These are phyloP conservation scores for Lactifluus subvellereus DNA, from an alignment of 768 basidiomycete genomes.

Conservation along the genomic window DNA sequence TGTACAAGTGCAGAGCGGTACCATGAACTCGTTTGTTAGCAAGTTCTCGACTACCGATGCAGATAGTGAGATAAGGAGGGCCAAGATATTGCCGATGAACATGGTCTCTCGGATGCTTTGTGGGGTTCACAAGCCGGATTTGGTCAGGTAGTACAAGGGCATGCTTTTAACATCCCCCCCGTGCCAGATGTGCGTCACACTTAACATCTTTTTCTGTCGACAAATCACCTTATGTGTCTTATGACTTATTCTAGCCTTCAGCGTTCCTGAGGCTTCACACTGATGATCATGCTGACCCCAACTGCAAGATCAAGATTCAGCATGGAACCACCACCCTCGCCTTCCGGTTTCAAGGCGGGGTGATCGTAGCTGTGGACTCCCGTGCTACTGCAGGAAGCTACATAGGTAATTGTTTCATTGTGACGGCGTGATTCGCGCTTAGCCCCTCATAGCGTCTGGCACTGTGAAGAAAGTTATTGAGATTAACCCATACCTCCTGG, in stretches of 20 bases:
- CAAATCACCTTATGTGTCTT: background rate
- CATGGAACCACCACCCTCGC: slow-evolving; percentile 98
- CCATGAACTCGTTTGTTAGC: slow-evolving; percentile 68
- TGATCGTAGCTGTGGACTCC: slow-evolving; percentile 99
- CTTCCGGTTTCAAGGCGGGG: slow-evolving; percentile 93
- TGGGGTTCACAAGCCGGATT: slow-evolving; percentile 87
- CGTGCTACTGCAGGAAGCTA: slow-evolving; percentile 96
- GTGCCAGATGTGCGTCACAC: slow-evolving; percentile 62
- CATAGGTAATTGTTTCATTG: slow-evolving; percentile 55
- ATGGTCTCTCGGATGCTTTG: slow-evolving; percentile 56
- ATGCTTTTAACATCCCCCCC: slow-evolving; percentile 64
- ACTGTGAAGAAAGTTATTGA: slow-evolving; percentile 99
- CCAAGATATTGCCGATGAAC: slow-evolving; percentile 52
- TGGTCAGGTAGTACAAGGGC: slow-evolving; percentile 67
- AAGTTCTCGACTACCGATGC: slow-evolving; percentile 58
- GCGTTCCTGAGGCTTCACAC: slow-evolving; percentile 91
- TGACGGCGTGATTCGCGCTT: background rate
- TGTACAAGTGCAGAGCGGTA: slow-evolving; percentile 18
- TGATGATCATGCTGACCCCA: slow-evolving; percentile 90
- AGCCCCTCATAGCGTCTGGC: slow-evolving; percentile 62
- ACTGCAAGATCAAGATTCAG: slow-evolving; percentile 94
- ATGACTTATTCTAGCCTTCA: slow-evolving; percentile 58
- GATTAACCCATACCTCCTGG: slow-evolving; percentile 97
- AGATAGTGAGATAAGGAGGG: slow-evolving; percentile 43
- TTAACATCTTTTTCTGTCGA: background rate